Percentiles rank a stretch among this genome's conserved stretches.
phyloP scores from a whole-genome alignment of 129 eudicot genomes.

The Artemisia tridentata region DNA sequence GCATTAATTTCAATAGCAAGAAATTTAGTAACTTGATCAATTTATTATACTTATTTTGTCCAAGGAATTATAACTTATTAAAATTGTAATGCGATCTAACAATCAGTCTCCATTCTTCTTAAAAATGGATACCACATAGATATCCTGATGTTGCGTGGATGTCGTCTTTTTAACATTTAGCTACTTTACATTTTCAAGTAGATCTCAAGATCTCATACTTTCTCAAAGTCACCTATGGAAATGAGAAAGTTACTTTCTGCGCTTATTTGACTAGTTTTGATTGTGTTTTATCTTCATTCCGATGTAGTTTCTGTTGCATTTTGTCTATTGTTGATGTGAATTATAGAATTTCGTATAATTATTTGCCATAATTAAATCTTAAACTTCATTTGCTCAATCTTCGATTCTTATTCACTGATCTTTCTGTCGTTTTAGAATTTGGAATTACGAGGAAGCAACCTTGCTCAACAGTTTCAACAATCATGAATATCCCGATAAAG shows the following conservation, averaged over 20 bases:
- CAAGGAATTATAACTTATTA: not conserved
- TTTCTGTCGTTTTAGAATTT: slow-evolving; percentile 47
- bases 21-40: not conserved
- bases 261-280: not conserved
- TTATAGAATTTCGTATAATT: not conserved
- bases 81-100: not conserved
- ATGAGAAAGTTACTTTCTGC: not conserved
- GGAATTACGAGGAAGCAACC: slow-evolving; percentile 95
- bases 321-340: not conserved
- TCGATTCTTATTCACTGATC: slow-evolving; percentile 13
- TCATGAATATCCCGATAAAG: slow-evolving; percentile 83
- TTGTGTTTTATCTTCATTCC: not conserved
- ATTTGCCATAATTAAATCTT: not conserved
- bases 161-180: not conserved
- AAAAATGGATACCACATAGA: no score
- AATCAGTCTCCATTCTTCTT: no score
- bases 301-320: not conserved
- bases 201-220: not conserved
- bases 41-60: not conserved
- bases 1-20: not conserved
- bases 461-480: slow-evolving; percentile 75
- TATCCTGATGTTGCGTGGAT: no score
- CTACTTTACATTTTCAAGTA: not conserved
- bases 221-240: not conserved
- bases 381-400: not conserved